Evolutionary conservation across 2,329 filamentous ascomycete genomes (phyloP), one percentile per base, ranked within the genome.

Genomic region (Xylariaceae sp.): DNA sequence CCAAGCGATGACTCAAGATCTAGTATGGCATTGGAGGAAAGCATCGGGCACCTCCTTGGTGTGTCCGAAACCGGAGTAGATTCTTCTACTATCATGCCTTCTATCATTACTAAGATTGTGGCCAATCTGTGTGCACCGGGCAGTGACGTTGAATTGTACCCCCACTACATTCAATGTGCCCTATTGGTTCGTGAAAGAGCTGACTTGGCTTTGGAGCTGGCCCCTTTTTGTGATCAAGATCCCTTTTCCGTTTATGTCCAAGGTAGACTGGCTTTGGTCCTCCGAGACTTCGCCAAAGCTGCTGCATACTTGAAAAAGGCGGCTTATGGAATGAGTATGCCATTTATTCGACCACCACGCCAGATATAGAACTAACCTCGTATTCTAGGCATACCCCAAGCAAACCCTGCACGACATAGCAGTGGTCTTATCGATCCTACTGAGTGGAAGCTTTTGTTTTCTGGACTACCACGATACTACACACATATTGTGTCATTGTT

Each of bases 401-500:
- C 70, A n/a, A 63, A 73, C 36, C 60, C 68, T 2, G 72, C 77
- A 39, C 71, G 74, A 16, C 77, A 81, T 52, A 83, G 79, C 56
- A 73, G 76, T 35, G 80, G 82, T 7, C 77, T 95, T 12, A 75
- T 97, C 19, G 83, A 86, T 43, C 81, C 88, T 20, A 81, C 84
- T 2, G 88, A 95, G 54, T 85, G 83, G 74, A 78, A 76, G 25
- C 66, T 80, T 5, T 65, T 85, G 20, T 79, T 90, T 60, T 80
- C 80, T 45, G 93, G 92, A 2, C 75, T 91, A 33, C 79, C 88
- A 5, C 83, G 80, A 52, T 98, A 96, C 68, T 94, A 94, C 65
- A 82, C 85, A 34, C 93, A 98, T 64, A 79, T 97, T 40, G 79
- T 91, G 11, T 76, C 81, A 17, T 75, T 98, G 1, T 97, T 87